Evolutionary conservation across 2,329 filamentous ascomycete species (phyloP).

Genomic region (Aphanocladium album): DNA sequence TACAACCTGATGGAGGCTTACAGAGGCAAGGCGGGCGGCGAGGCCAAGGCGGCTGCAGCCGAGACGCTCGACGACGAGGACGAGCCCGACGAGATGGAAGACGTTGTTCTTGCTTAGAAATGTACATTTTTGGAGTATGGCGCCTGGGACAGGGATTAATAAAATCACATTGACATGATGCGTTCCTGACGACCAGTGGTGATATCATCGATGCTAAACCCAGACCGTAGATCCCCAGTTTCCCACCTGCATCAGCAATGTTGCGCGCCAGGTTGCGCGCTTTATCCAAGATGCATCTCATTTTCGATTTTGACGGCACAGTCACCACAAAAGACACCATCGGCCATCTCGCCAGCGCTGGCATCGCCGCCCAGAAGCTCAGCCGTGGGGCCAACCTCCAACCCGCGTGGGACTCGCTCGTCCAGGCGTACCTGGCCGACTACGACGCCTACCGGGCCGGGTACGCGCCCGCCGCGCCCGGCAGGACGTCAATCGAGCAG

Average conservation of each 20-base stretch:
- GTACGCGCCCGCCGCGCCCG: slow-evolving; percentile 27
- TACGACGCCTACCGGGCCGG: slow-evolving; percentile 30
- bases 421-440: slow-evolving; percentile 42
- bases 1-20: slow-evolving; percentile 70
- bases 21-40: slow-evolving; percentile 32
- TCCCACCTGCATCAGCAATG: background rate
- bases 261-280: background rate
- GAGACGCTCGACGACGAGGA: slow-evolving; percentile 61
- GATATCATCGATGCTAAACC: background rate
- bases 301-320: slow-evolving; percentile 57
- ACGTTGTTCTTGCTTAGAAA: slow-evolving; percentile 42
- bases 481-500: slow-evolving; percentile 30
- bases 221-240: background rate
- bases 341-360: slow-evolving; percentile 38
- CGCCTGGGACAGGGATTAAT: background rate
- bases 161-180: background rate
- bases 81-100: slow-evolving; percentile 71
- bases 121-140: slow-evolving; percentile 4
- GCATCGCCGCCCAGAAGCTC: slow-evolving; percentile 31
- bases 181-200: background rate
- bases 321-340: slow-evolving; percentile 53
- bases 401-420: slow-evolving; percentile 39
- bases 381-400: slow-evolving; percentile 28
- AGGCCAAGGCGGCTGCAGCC: slow-evolving; percentile 48
- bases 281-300: slow-evolving; percentile 34